Base-by-base conservation (phyloP, 192 early-diverging fungal species). In the Entomortierella chlamydospora region DNA sequence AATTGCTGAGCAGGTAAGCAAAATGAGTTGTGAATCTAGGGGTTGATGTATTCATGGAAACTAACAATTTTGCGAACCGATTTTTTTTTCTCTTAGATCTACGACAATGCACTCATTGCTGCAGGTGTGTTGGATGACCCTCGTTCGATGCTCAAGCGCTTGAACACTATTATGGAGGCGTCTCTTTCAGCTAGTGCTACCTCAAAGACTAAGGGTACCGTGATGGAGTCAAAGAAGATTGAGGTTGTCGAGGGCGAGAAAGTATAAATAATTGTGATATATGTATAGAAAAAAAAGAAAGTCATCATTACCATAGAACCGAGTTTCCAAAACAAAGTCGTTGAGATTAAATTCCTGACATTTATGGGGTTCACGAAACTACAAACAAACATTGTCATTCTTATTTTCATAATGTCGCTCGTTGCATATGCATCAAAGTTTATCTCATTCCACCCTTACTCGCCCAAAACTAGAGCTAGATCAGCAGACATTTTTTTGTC, bases 71-170 rank as follows among this genome's bases (percentile, higher is more conserved):
- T 41, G 23, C 26, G 8, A 4, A 17, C 20, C 18, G 5, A 64
- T 23, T 61, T 41, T 51, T 57, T 54, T 41, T 33, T 61, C 11
- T 4, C 8, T 42, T 73, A 82, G 80, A 76, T 88, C 18, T 88
- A 88, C 47, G 92, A 94, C 73, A 94, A 94, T 60, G 93, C 93
- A 4, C 72, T 92, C 17, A 90, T 92, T 79, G 90, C 92, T 12
- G 93, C 93, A 0, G 93, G 91, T 65, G 88, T 93, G 26, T 63
- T 94, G 72, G 91, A 92, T 54, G 92, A 94, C 52, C 93, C 93
- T 25, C 83, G 91, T 41, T 86, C 89, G 4, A 94, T 94, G 91
- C 76, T 93, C 47, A 91, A 87, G 78, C 88, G 91, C 23, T 82
- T 94, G 41, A 94, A 94, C 71, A 79, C 67, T 0, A 79, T 88